phyloP scores from a whole-genome alignment of 2,329 filamentous ascomycete genomes.

The Aureobasidium sp. region DNA sequence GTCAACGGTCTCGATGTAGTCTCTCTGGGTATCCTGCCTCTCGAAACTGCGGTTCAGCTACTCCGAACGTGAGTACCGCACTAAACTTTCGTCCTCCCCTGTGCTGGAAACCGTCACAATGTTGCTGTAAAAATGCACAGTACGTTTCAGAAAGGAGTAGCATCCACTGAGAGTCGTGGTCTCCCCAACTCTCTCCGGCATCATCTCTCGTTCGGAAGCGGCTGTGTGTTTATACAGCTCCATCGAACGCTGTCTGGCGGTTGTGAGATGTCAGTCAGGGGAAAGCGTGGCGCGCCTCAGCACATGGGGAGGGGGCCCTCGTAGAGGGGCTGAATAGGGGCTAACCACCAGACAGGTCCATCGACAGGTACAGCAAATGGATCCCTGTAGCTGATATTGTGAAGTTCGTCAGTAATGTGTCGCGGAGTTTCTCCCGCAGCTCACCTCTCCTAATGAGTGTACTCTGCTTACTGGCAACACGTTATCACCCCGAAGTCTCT shows the following conservation, averaged over 20 bases:
- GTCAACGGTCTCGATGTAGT: not conserved
- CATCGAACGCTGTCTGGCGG: not conserved
- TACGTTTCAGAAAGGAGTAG: not conserved
- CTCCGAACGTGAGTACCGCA: not conserved
- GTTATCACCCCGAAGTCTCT: not conserved
- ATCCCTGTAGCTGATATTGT: not conserved
- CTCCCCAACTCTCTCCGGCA: not conserved
- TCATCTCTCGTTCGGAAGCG: not conserved
- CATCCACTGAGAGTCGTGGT: not conserved
- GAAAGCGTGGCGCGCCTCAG: not conserved
- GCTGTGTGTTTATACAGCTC: not conserved
- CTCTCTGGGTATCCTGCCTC: not conserved
- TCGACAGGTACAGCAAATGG: slow-evolving; percentile 7
- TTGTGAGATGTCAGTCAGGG: too few relatives aligned
- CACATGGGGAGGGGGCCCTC: not conserved
- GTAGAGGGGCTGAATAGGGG: not conserved
- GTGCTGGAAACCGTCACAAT: not conserved
- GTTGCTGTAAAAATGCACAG: not conserved
- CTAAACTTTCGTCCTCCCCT: not conserved
- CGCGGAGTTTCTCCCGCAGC: not conserved
- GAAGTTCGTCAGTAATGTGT: not conserved
- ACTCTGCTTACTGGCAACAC: slow-evolving; percentile 5
- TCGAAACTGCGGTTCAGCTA: not conserved
- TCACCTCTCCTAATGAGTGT: not conserved
- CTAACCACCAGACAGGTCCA: not conserved